phyloP scores from a whole-genome alignment of 2,329 filamentous ascomycete species.

The Atkinsonella texensis region DNA sequence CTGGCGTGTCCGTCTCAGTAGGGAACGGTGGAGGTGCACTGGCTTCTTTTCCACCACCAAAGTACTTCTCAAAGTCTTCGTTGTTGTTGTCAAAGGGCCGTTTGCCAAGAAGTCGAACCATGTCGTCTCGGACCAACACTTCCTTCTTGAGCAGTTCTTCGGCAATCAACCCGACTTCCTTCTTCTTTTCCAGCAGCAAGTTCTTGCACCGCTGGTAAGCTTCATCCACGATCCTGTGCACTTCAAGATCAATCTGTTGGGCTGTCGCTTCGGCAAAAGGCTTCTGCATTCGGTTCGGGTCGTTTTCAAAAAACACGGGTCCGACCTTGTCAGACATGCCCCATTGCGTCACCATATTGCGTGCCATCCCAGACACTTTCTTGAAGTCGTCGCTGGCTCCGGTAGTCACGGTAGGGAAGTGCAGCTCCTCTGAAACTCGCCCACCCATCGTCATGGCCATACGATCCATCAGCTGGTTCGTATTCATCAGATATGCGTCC shows the following conservation, averaged over 20 bases:
- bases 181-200: constrained; percentile 74
- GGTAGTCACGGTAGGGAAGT: constrained; percentile 92
- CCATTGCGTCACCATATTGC: constrained; percentile 98
- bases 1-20: constrained; percentile 27
- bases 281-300: constrained; percentile 75
- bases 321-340: constrained; percentile 95
- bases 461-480: constrained; percentile 92
- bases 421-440: constrained; percentile 87
- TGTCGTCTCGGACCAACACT: constrained; percentile 80
- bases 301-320: constrained; percentile 79
- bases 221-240: constrained; percentile 80
- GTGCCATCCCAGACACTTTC: constrained; percentile 93
- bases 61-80: constrained; percentile 95
- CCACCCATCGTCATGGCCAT: constrained; percentile 99
- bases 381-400: constrained; percentile 96
- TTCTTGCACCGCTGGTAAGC: constrained; percentile 86
- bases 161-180: constrained; percentile 76
- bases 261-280: constrained; percentile 93
- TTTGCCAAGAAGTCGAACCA: constrained; percentile 76
- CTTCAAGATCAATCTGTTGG: constrained; percentile 82
- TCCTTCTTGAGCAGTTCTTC: constrained; percentile 91
- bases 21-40: constrained; percentile 47
- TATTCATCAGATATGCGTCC: constrained; percentile 92
- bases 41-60: constrained; percentile 48
- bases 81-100: constrained; percentile 71